Evolutionary conservation across 768 basidiomycete genomes (phyloP), one percentile per base, ranked within the genome.

Genomic region (Russula griseocarnosa): DNA sequence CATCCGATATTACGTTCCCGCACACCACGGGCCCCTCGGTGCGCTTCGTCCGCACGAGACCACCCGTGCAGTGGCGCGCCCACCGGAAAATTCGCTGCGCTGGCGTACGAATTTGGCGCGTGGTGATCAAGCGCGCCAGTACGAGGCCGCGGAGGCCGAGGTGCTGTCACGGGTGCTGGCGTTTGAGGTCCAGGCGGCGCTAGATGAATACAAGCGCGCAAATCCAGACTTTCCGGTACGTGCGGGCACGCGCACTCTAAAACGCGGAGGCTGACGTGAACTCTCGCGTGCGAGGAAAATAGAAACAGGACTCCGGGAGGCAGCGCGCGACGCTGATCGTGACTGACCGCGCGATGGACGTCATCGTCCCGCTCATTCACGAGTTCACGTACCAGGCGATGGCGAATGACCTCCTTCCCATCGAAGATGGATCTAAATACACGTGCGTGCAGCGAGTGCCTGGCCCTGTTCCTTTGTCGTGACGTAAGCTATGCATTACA

Each of bases 301-400:
- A 61, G 75, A 69, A 67, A 52, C 67, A 67, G 74, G 76, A 71
- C 62, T 10, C 54, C 16, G 72, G 6, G 70, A 77, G 94, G 64
- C 87, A 89, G 14, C 85, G 89, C 61, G 86, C 83, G 4, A 90
- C 92, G 18, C 77, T 98, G 44, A 82, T 98, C 71, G 88, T 99
- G 64, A 95, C 94, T 5, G 97, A 99, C 75, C 86, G 97, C n/a
- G 83, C 94, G 4, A 93, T 99, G 88, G 97, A 99, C 74, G 86
- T 87, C 70, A 72, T 90, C 28, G 88, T 93, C 3, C 97, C 97
- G 1, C 83, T 98, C 65, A 73, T 97, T 40, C 97, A 99, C 73
- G 97, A 98, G 72, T 99, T 99, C 72, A 98, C 96, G 24, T 99
- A 98, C 74, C 97, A 98, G 75, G 96, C 97, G 0, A 99, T 99